Base-by-base conservation (phyloP, 2,329 filamentous ascomycete species). In the Pseudogymnoascus sp. region DNA sequence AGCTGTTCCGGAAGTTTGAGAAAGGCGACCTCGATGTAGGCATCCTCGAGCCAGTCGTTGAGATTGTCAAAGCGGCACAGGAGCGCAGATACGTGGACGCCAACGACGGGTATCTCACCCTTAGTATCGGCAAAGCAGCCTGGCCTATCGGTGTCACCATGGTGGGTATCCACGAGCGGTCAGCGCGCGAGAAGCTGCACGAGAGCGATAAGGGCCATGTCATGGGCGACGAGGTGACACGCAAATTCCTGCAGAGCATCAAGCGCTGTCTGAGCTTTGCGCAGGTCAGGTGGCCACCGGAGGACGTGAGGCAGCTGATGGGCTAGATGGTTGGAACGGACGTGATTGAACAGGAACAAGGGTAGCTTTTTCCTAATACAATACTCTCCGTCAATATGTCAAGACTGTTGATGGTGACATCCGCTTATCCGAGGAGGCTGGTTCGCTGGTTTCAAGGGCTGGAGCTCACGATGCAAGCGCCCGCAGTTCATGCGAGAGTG, bases 81-180 rank as follows among this genome's bases (percentile, higher is more conserved):
- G 87, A 92, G 73, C 84, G 92, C 65, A 85, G 91, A 66, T 99
- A 99, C 73, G 93, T 99, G 56, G 90, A 97, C 76, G 94, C 94
- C 35, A 97, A 97, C 73, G 91, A 99, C 74, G 92, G 91, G 0
- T 99, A 99, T 75, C 79, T 99, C 65, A 83, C 91, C 62, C 80
- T 99, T 62, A 96, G 91, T 74, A 99, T 99, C 72, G 92, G 92
- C 67, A 96, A 96, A 78, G 92, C 92, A 69, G 94, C 94, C 14
- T 99, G 94, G 94, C 94, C 94, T 23, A 99, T 99, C 72, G 94
- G 94, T 77, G 94, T 99, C 40, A 99, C 94, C 75, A 99, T 97
- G 94, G 94, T 99, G 72, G 94, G 94, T 80, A 99, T 99, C 70
- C 94, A 99, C 83, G 94, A 97, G 80, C 86, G 94, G 72, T 94